Base-by-base conservation (phyloP, 495 filamentous ascomycete species). In the Aspergillus sparsus region DNA sequence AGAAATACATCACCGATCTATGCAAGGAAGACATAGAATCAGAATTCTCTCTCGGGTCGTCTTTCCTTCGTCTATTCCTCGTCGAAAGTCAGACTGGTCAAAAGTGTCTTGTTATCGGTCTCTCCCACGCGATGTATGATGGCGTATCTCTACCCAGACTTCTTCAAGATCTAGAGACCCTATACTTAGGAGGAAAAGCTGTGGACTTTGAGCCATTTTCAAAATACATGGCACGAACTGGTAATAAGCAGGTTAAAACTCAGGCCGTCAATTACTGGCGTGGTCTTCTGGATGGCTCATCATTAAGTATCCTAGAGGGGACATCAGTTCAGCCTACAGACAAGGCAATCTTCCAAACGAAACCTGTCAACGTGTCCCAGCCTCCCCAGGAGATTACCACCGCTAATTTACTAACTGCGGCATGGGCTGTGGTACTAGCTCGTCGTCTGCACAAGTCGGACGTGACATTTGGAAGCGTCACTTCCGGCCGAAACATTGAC, bases 101-200 rank as follows among this genome's bases (percentile, higher is more conserved):
- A 5, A 60, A 73, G 27, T 73, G 77, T 54, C 81, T 89, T 8
- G 62, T 79, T 18, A 70, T 89, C 53, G 73, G 84, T 1, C 76
- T 89, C 0, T 88, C 86, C 0, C 87, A 89, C 63, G 84, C 87
- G 1, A 86, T 86, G 50, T 89, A 89, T 65, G 87, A 89, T 58
- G 87, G 84, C 32, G 76, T 88, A 3, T 88, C 80, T 46, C 79
- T 90, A 1, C 84, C 86, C 3, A 71, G 70, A 7, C 69, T 89
- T 0, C 76, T 87, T 7, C 62, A 72, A 13, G 79, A 86, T 11
- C 69, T 83, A 7, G 69, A 78, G 34, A 68, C 66, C 0, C 60
- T 77, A 2, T 86, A 84, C 70, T 54, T 60, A 2, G 75, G 76
- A 31, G 49, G 66, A 5, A 53, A 55, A 0, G 58, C 80, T 6